These are phyloP conservation scores for Xylaria digitata DNA, from an alignment of 2,329 filamentous ascomycete species.

Conservation along the genomic window DNA sequence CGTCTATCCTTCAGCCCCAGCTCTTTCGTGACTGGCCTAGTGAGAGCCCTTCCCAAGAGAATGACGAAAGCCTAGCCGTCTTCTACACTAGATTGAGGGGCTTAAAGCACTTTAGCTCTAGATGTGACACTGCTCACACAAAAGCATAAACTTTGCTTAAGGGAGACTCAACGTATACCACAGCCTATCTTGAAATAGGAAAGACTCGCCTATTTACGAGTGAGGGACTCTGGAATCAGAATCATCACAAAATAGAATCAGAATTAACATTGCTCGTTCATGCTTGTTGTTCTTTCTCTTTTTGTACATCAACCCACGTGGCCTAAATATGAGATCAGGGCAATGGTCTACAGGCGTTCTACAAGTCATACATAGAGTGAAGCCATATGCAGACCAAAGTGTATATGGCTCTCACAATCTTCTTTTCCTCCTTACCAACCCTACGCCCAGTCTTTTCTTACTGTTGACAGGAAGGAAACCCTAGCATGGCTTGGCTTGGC, in stretches of 20 bases:
- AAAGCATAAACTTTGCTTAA: neutral
- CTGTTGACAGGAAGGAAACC: neutral
- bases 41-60: neutral
- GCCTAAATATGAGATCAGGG: neutral
- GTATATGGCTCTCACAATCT: neutral
- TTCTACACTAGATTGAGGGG: neutral
- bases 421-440: neutral
- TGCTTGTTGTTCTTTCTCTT: neutral
- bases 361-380: neutral
- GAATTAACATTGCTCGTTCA: neutral
- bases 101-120: neutral
- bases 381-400: neutral
- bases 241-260: constrained; percentile 11
- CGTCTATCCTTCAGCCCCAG: neutral
- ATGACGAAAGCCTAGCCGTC: neutral
- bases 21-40: neutral
- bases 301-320: neutral
- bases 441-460: neutral
- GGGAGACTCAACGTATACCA: neutral
- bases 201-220: neutral
- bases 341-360: neutral
- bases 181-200: neutral
- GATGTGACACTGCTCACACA: neutral
- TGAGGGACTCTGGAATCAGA: neutral
- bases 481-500: neutral